Base-by-base conservation (phyloP, 2,329 filamentous ascomycete species). In the Endocalyx cinctus region DNA sequence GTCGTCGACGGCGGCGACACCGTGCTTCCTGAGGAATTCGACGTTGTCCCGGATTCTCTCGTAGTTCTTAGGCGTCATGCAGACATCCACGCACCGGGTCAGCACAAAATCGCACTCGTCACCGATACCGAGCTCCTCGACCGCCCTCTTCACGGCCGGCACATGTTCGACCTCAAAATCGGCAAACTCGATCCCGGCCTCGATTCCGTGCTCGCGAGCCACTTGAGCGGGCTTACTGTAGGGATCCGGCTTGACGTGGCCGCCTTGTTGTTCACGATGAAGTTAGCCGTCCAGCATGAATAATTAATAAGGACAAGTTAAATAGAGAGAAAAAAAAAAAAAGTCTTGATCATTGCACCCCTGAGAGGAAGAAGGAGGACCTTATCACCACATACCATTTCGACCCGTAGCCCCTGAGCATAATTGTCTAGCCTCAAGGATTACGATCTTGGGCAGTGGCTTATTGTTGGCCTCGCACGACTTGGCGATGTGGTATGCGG, bases 101-200 rank as follows among this genome's bases (percentile, higher is more conserved):
- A 67, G 25, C 10, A 64, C 52, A 12, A 69, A 64, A 19, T 70
- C 66, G 38, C 66, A 69, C 26, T 69, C 62, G 10, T 69, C 55
- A 0, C 45, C 36, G 10, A 69, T 55, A 0, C 45, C 36, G 25
- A 67, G 59, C 0, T 52, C 40, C n/a, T 60, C 51, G 5, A 69
- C 48, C 12, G 55, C 44, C 3, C 56, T 38, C 33, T 63, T 59
- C 5, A 69, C 46, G 5, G 51, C 57, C 5, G 16, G 31, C 14
- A 55, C 33, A 31, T 50, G 46, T 13, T 35, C 48, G 13, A 47
- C 42, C 37, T 60, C 55, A 33, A 60, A 62, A 4, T 23, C 23
- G 3, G 49, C 47, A 14, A 47, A n/a, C 35, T 56, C 55, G 12
- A 48, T 50, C 8, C 52, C 58, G 18, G 51, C 43, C 18, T 52